Evolutionary conservation across 768 basidiomycete species (phyloP).

Genomic region (Daedaleopsis nitida): DNA sequence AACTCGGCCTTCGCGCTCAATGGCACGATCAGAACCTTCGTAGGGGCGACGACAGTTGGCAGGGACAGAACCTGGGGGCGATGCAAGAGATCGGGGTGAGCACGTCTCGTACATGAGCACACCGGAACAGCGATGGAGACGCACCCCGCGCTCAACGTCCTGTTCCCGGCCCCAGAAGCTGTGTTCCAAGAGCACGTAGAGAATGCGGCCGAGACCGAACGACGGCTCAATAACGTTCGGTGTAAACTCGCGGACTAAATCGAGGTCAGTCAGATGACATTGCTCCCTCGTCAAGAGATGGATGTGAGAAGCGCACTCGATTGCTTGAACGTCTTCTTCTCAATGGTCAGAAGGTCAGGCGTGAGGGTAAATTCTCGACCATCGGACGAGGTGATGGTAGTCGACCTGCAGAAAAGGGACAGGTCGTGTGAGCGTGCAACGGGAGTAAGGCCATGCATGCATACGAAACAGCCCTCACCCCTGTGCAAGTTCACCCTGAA

Average conservation of each 20-base stretch:
- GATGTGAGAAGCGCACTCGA: conserved; percentile 54
- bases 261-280: conserved; percentile 28
- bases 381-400: conserved; percentile 57
- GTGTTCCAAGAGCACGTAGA: conserved; percentile 94
- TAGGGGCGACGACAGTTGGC: conserved; percentile 88
- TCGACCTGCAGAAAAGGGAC: conserved; percentile 41
- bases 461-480: conserved; percentile 52
- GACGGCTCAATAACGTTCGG: conserved; percentile 99
- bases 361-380: conserved; percentile 73
- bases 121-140: conserved; percentile 32
- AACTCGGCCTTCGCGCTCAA: conserved; percentile 86
- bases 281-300: conserved; percentile 12
- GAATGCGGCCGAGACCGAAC: conserved; percentile 94
- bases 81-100: conserved; percentile 12
- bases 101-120: conserved; percentile 19
- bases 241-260: conserved; percentile 86
- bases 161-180: conserved; percentile 93
- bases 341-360: conserved; percentile 73
- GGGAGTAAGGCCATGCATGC: conserved; percentile 9
- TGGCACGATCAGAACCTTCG: conserved; percentile 96
- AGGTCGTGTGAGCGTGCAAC: conserved; percentile 20
- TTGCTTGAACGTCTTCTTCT: conserved; percentile 85
- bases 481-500: conserved; percentile 72
- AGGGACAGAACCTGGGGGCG: conserved; percentile 78
- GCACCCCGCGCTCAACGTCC: conserved; percentile 85